phyloP scores from a whole-genome alignment of 2,329 filamentous ascomycete genomes.

The Rutstroemia sp. region DNA sequence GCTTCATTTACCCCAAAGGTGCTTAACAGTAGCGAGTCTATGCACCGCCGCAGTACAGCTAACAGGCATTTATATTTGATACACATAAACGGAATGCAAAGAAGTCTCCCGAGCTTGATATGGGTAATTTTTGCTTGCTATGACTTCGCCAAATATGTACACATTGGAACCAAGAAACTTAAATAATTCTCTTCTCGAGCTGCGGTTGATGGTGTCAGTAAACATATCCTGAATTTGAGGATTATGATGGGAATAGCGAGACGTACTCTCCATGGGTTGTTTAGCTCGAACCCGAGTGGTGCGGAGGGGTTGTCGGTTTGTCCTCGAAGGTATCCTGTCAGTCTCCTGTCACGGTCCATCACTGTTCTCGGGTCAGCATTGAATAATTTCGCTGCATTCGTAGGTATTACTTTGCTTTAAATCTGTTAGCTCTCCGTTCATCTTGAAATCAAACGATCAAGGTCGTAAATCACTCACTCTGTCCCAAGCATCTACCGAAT shows the following conservation, averaged over 20 bases:
- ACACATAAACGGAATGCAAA: background rate
- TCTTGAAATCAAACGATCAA: background rate
- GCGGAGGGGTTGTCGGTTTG: conserved; percentile 32
- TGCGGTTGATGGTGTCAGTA: conserved; percentile 12
- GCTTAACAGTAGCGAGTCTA: no score
- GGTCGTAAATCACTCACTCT: conserved; percentile 26
- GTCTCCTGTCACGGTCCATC: conserved; percentile 36
- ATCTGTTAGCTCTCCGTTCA: conserved; percentile 17
- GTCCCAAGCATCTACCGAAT: conserved; percentile 35
- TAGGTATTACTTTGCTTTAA: conserved; percentile 30
- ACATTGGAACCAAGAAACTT: conserved; percentile 8
- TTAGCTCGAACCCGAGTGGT: conserved; percentile 34
- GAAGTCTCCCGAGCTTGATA: background rate
- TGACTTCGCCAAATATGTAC: conserved; percentile 15
- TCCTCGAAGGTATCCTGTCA: conserved; percentile 34
- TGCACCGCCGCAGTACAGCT: no score
- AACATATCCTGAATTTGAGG: no score
- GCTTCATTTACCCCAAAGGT: no score
- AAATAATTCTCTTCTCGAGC: conserved; percentile 28
- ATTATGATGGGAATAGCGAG: background rate
- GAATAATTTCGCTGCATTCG: background rate
- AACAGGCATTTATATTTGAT: no score
- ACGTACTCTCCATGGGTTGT: conserved; percentile 36
- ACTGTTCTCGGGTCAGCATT: conserved; percentile 26
- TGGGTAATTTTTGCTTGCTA: conserved; percentile 1